phyloP scores from a whole-genome alignment of 1,284 basidiomycete genomes.

The Moesziomyces sp. region DNA sequence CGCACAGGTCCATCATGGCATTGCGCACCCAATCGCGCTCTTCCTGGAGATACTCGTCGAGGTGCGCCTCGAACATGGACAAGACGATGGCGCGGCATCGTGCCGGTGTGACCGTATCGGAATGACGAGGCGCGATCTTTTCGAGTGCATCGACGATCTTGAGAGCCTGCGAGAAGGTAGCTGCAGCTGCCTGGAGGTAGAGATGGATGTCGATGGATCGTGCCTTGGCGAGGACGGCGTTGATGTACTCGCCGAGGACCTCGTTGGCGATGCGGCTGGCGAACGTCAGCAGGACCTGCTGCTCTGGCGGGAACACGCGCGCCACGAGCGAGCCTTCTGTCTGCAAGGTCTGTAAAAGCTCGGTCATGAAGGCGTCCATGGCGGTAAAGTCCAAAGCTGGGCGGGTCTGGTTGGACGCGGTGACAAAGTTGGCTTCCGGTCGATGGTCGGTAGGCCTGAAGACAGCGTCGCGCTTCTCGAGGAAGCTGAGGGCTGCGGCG shows the following conservation, averaged over 20 bases:
- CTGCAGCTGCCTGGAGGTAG: constrained; percentile 86
- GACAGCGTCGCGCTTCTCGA: constrained; percentile 92
- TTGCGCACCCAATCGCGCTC: constrained; percentile 85
- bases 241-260: constrained; percentile 81
- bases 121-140: constrained; percentile 57
- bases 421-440: constrained; percentile 75
- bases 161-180: constrained; percentile 87
- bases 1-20: constrained; percentile 79
- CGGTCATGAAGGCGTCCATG: constrained; percentile 89
- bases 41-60: constrained; percentile 96
- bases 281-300: constrained; percentile 79
- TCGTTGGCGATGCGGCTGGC: constrained; percentile 80
- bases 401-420: constrained; percentile 8
- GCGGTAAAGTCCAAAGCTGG: constrained; percentile 81
- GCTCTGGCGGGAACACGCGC: constrained; percentile 82
- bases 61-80: constrained; percentile 90
- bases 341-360: constrained; percentile 74
- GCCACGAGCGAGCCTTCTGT: constrained; percentile 83
- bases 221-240: constrained; percentile 79
- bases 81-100: constrained; percentile 82
- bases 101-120: constrained; percentile 63
- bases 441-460: constrained; percentile 80
- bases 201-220: constrained; percentile 78
- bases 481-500: constrained; percentile 74
- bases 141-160: constrained; percentile 76